Evolutionary conservation across 2,329 filamentous ascomycete species (phyloP), one percentile per base, ranked within the genome.

Genomic region (Penicillium sp.): DNA sequence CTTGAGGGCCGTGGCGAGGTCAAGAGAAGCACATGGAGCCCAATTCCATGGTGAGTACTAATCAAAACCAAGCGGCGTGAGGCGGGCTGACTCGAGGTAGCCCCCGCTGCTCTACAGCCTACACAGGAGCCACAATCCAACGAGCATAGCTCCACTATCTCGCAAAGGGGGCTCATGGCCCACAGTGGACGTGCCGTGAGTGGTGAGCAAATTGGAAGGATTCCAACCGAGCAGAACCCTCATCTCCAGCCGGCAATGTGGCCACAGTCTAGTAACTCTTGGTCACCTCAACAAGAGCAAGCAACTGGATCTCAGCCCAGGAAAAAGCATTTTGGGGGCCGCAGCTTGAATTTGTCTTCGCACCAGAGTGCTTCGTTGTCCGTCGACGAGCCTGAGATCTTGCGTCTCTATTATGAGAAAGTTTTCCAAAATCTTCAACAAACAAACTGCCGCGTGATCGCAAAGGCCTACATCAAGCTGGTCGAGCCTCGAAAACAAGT

Each of bases 401-500:
- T 70, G 13, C 63, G 67, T 24, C 56, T 56, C 18, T 72, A 71
- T 53, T 72, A 72, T 39, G 66, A 70, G 47, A 70, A 68, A 31
- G 61, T 66, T 1, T 72, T 72, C 31, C 63, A 70, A 14, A 66
- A 66, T 16, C 54, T 72, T 18, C 68, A 72, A 46, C 70, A 72
- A 58, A 67, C 66, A n/a, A 72, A 72, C 51, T 72, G 68, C 32
- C 67, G 69, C 16, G 64, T 69, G 7, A 57, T 72, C 5, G 70
- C 70, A 13, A 72, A 72, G 44, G 69, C 69, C 42, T 72, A 68
- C 50, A 62, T 72, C 56, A 72, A 71, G 52, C 51, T 71, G n/a
- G 65, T 72, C 4, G 70, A 72, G 53, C 70, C 70, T 13, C 67
- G 69, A 32, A 72, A 72, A 38, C 70, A 72, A 53, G 69, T 70